Percentiles rank a stretch among this genome's conserved stretches.
phyloP scores from a whole-genome alignment of 192 early-diverging fungal genomes.

The Coemansia sp. region DNA sequence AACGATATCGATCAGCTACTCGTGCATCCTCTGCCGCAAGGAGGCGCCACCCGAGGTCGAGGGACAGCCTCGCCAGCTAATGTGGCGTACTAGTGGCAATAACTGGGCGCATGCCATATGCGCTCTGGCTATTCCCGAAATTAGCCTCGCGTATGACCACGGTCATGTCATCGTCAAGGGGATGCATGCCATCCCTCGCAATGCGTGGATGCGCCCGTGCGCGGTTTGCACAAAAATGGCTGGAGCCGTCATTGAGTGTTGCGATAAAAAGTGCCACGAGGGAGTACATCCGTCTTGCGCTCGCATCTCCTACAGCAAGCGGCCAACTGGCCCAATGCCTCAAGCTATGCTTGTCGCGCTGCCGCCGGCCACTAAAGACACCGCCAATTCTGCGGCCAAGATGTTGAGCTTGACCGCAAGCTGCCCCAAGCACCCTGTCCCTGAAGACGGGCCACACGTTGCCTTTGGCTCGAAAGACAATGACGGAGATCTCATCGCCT shows the following conservation, averaged over 20 bases:
- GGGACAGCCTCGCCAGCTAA: conserved; percentile 37
- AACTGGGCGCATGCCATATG: conserved; percentile 80
- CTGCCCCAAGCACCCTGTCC: conserved; percentile 2
- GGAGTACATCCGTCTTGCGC: conserved; percentile 37
- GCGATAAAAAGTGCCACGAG: conserved; percentile 16
- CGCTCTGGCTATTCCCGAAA: conserved; percentile 61
- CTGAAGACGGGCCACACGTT: conserved; percentile 4
- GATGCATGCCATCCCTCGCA: conserved; percentile 24
- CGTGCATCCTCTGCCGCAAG: conserved; percentile 65
- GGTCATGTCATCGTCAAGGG: conserved; percentile 35
- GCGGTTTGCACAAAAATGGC: conserved; percentile 17
- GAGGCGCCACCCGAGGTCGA: conserved; percentile 9
- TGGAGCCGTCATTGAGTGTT: conserved; percentile 31
- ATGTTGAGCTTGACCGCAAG: background rate
- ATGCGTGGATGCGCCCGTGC: conserved; percentile 39
- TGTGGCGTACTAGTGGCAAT: conserved; percentile 72
- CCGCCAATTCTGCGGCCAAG: background rate
- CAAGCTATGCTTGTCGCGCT: conserved; percentile 1
- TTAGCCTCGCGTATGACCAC: conserved; percentile 42
- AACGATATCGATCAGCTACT: conserved; percentile 61
- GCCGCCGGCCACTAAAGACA: background rate
- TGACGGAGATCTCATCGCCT: conserved; percentile 15
- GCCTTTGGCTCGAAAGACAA: conserved; percentile 20
- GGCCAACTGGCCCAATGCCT: background rate
- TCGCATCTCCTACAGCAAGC: background rate